Evolutionary conservation across 2,329 filamentous ascomycete species (phyloP).

Genomic region (Xylariaceae sp.): DNA sequence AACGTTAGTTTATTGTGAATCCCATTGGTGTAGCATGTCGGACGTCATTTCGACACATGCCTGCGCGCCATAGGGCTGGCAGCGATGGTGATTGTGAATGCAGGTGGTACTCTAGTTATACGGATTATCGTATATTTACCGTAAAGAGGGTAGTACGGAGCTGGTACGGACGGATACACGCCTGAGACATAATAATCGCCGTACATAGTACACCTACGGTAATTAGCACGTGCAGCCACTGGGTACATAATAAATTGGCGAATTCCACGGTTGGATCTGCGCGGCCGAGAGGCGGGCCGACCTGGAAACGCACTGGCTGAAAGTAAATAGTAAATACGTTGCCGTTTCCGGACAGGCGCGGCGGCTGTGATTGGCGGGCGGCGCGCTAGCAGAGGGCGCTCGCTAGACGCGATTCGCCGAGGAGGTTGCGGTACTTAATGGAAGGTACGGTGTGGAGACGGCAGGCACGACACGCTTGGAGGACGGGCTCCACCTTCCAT

Average conservation of each 20-base stretch:
- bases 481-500: conserved; percentile 19
- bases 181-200: neutral
- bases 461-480: conserved; percentile 26
- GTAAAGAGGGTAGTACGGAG: too few species aligned
- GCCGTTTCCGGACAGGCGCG: conserved; percentile 28
- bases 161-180: neutral
- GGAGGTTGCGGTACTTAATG: neutral
- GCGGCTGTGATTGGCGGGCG: conserved; percentile 27
- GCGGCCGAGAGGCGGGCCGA: conserved; percentile 13
- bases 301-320: conserved; percentile 25
- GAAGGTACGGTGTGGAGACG: conserved; percentile 24
- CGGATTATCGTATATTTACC: too few species aligned
- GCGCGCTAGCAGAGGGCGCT: conserved; percentile 11
- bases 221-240: neutral
- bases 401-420: conserved; percentile 23
- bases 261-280: neutral
- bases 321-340: conserved; percentile 32
- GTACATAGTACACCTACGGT: neutral
- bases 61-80: neutral
- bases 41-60: conserved; percentile 14
- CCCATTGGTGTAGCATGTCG: neutral
- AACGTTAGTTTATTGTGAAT: neutral
- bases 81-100: neutral
- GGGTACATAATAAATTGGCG: neutral
- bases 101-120: too few species aligned